These are phyloP conservation scores for Fremontodendron californicum DNA, from an alignment of 345 rosid genomes.

Conservation along the genomic window DNA sequence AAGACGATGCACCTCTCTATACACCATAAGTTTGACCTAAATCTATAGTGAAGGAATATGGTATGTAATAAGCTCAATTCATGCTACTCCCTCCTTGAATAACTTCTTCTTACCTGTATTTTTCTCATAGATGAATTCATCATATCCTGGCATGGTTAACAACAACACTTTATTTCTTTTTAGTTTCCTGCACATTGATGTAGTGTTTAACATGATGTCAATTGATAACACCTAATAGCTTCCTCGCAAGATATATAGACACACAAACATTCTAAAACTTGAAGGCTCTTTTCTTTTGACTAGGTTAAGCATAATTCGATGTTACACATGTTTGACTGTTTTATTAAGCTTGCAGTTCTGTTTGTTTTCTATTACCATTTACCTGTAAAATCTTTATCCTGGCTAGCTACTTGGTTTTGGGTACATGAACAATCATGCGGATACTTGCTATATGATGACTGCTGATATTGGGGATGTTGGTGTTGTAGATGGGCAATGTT, in stretches of 20 bases:
- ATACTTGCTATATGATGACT: not conserved
- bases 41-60: not conserved
- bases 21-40: not conserved
- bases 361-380: not conserved
- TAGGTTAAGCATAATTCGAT: not conserved
- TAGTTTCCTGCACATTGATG: not conserved
- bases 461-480: not conserved
- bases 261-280: not conserved
- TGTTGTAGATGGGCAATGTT: constrained; percentile 66
- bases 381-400: not conserved
- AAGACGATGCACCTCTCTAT: not conserved
- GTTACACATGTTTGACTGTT: not conserved
- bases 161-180: too few species aligned
- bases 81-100: not conserved
- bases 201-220: not conserved
- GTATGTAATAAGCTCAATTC: not conserved
- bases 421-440: too few species aligned
- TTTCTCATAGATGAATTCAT: not conserved
- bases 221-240: not conserved
- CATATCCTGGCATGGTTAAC: not conserved
- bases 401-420: not conserved
- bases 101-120: not conserved
- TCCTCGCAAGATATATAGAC: not conserved
- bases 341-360: not conserved
- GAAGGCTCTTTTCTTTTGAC: not conserved